Evolutionary conservation across 1,284 basidiomycete genomes (phyloP), one percentile per base, ranked within the genome.

Genomic region (Melampsora medusae): DNA sequence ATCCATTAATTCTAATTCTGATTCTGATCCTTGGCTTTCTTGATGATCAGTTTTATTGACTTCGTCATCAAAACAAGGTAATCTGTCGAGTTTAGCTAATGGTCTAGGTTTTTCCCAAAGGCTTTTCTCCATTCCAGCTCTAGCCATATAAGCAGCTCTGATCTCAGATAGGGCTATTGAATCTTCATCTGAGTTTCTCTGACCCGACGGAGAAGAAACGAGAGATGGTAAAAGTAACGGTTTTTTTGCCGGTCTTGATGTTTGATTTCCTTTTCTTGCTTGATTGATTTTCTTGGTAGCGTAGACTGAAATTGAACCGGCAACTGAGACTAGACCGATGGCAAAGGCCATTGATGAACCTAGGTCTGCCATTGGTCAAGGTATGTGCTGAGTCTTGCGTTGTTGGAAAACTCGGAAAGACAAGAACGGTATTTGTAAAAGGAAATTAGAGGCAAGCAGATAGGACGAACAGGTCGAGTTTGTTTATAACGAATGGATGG

Each of bases 301-400:
- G 53, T 56, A 56, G 4, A 56, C 53, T 56, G 53, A 56, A 7
- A 56, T 22, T 22, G 53, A 56, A 56, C 53, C 53, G 6, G 53
- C 53, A 28, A 56, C n/a, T n/a, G 53, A 56, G 53, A 56, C 53
- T n/a, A 56, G 25, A 22, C 53, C 53, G 53, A 56, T 56, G 17
- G 53, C 25, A 56, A 22, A 56, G 25, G 25, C 25, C 53, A 56
- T 56, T 6, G 25, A 22, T 28, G 53, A 56, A 28, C 53, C 25
- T 28, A 56, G 19, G 6, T 56, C 53, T 28, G 53, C 53, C 53
- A 56, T 56, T 22, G 53, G n/a, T 5, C 53, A 42, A 10, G 38
- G 10, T 42, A 7, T 42, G 38, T 42, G 38, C 12, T 1, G 38
- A 10, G 10, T 42, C 38, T 42, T 42, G 38, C 5, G 4, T 42